Base-by-base conservation (phyloP, 345 rosid species). In the Arabis hirsuta region DNA sequence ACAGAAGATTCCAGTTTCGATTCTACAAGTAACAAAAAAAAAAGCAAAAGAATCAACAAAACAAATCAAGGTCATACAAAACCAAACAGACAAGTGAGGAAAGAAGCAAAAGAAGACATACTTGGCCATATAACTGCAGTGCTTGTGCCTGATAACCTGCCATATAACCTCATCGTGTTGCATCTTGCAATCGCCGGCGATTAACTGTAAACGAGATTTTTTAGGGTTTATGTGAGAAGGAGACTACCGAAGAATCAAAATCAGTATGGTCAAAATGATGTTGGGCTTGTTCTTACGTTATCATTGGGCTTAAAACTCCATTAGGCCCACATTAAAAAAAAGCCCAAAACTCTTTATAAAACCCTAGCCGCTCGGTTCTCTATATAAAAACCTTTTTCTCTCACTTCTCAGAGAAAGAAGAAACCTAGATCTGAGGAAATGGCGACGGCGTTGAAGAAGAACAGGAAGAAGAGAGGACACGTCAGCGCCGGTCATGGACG, bases 61-160 rank as follows among this genome's bases (percentile, higher is more conserved):
- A 41, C 9, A 10, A 19, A 52, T 44, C 0, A 0, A 11, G 2
- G 6, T 9, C 34, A 55, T 24, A 46, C 32, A 55, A 24, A 48
- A 55, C 3, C 6, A 51, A 19, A 56, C 24, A 3, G 55, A 10
- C 3, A 32, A 9, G 5, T 3, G 13, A 69, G 4, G 31, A 62
- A 11, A 24, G 0, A 41, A 22, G 24, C 16, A 16, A 16, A 29
- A 19, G 16, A 34, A 29, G 3, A 57, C 26, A 38, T 72, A 96
- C 98, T 96, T 88, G 83, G 98, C 85, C 98, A 90, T 92, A 73
- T 84, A 92, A 74, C 98, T 96, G 82, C 99, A 96, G 81, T 92
- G 98, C 9, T 84, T 87, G 90, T 96, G 99, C 70, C 98, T 85
- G 83, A 92, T 88, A 41, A 90, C 95, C 62, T 92, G 95, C 98